A percentile compares a stretch with the other conserved stretches of the same genome.
Conservation (phyloP, 331 rosid species). For the Prunus yedoensis region DNA sequence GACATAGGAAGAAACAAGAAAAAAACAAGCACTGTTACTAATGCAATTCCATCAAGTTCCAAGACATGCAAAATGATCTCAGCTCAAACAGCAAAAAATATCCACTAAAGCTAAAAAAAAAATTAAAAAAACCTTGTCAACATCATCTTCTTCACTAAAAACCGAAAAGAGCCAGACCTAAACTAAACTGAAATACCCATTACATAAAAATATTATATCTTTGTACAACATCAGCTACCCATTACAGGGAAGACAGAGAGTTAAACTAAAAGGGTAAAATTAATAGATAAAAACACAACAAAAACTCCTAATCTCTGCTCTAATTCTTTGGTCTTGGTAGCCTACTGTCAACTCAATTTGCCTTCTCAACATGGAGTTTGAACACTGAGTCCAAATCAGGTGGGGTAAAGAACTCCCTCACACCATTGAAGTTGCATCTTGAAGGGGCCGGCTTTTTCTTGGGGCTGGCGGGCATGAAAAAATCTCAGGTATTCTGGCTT, state of each 20-base stretch:
- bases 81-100: not conserved
- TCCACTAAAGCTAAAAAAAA: not conserved
- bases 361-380: constrained; percentile 62
- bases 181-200: constrained; percentile 38
- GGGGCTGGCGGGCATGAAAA: constrained; percentile 86
- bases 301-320: constrained; percentile 43
- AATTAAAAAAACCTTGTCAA: not conserved
- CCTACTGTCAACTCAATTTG: constrained; percentile 40
- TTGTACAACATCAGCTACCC: constrained; percentile 55
- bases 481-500: constrained; percentile 70
- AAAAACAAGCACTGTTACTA: not conserved
- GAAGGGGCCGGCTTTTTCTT: constrained; percentile 59
- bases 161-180: constrained; percentile 23
- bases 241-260: not conserved
- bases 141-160: not conserved
- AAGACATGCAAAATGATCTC: not conserved
- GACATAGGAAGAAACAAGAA: not conserved
- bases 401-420: constrained; percentile 67
- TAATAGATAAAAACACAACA: constrained; percentile 16
- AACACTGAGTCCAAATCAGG: constrained; percentile 94
- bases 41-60: constrained; percentile 3
- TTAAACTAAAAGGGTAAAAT: constrained; percentile 2
- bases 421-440: constrained; percentile 45
- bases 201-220: constrained; percentile 46
- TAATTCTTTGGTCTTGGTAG: constrained; percentile 24